Evolutionary conservation across 2,329 filamentous ascomycete species (phyloP), one percentile per base, ranked within the genome.

Genomic region (Tricladium varicosporioides): DNA sequence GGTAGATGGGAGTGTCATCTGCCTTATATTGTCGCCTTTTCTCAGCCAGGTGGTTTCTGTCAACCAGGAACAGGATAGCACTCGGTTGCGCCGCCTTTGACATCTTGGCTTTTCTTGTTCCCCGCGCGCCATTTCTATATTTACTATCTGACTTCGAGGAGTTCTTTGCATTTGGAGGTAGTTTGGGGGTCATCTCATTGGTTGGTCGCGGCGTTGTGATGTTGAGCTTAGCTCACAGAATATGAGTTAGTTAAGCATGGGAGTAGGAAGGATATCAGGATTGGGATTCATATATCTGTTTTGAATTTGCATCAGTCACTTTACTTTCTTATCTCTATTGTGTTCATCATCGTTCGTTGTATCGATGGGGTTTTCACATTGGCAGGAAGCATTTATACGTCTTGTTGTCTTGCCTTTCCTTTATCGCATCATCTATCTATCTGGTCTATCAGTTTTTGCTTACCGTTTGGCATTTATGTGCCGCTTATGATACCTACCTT

Each of bases 121-220:
- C 54, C 61, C 51, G 54, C 58, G 54, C 48, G 59, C 51, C 57
- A 62, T 57, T 58, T 58, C 58, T 61, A 52, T 56, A 65, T 65
- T 63, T 66, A 60, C 65, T 66, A 57, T 65, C 69, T 65, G 60
- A 65, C 65, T 64, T 60, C 57, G 56, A 55, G 64, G 62, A 63
- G 69, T 70, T 66, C 66, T 69, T 68, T 67, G 67, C 66, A 67
- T 69, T 66, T 56, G 63, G 62, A 63, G 62, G 64, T 65, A 61
- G 63, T 67, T 63, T 58, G 40, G 62, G 63, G 59, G 59, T 56
- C 62, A 53, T 44, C 59, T 51, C 53, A 61, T 58, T 48, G 54
- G 49, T 48, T 53, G 42, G 54, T 48, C 14, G 50, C 33, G 63
- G 64, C 58, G 61, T 63, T 65, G 40, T 58, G 45, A 51, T 52